Evolutionary conservation across 352 stramenopile species (phyloP).

Genomic region (Lagenidium giganteum): DNA sequence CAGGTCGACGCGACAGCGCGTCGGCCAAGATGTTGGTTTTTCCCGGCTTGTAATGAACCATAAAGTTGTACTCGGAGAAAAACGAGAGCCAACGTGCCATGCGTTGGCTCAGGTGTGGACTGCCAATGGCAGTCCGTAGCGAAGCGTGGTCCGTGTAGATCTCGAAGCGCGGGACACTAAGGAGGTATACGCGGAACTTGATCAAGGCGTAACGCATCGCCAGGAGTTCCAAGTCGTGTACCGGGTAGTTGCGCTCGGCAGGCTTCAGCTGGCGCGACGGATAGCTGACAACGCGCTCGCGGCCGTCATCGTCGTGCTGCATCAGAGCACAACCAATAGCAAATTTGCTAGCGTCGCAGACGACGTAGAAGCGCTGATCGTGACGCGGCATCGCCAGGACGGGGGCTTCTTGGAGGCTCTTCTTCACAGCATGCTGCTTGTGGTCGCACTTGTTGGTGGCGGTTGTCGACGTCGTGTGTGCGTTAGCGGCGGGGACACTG

Average conservation of each 20-base stretch:
- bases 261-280: conserved; percentile 1
- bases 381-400: conserved; percentile 6
- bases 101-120: conserved; percentile 2
- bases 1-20: neutral
- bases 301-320: too few species aligned
- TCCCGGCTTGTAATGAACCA: conserved; percentile 14
- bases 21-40: neutral
- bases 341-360: conserved; percentile 8
- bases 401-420: conserved; percentile 9
- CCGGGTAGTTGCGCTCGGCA: conserved; percentile 3
- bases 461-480: too few species aligned
- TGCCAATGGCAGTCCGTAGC: neutral
- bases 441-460: too few species aligned
- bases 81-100: conserved; percentile 1
- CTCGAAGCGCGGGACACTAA: neutral
- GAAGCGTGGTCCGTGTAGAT: conserved; percentile 1
- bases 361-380: conserved; percentile 5
- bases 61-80: conserved; percentile 4
- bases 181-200: conserved; percentile 2
- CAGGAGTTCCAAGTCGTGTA: conserved; percentile 5
- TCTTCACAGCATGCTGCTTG: conserved; percentile 9
- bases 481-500: too few species aligned
- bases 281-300: conserved; percentile 1
- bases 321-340: conserved; percentile 4
- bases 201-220: conserved; percentile 5